Evolutionary conservation across 176 grass and related monocot species (phyloP), one percentile per base, ranked within the genome.

Genomic region (Oryza longistaminata): DNA sequence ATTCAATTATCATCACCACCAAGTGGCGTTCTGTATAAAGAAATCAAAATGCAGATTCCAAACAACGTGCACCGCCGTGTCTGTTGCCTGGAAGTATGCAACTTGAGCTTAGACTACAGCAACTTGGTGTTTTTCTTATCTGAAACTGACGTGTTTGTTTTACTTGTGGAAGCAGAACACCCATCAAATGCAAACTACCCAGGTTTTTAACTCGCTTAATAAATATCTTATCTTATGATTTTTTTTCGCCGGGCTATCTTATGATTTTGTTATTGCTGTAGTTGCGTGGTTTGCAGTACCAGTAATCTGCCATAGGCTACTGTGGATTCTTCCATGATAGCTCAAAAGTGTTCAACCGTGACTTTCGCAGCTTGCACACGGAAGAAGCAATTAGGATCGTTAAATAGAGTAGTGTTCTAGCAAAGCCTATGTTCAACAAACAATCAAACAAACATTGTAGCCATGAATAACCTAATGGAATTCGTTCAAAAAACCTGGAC

Each of bases 21-120:
- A 64, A 83, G 62, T 87, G 80, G 68, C 17, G 11, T 12, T 21
- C 14, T 44, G 66, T 48, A 78, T 44, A 70, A 86, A 58, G 22
- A 46, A 83, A 79, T 74, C 74, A 62, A 17, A 13, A 42, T 48
- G 68, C n/a, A 21, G 69, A 79, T 87, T 90, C 79, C 60, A 79
- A 61, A 62, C 74, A 83, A 70, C 50, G 84, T 83, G 49, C 84
- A 50, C 52, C 46, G 0, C 80, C 75, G 69, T 64, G 85, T 83
- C 80, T 52, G 69, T 66, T 83, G 46, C 58, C 45, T 78, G 84
- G 73, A 79, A 78, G 35, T 26, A 79, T 13, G 68, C 84, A 67
- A 69, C 68, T 83, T 50, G 68, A 33, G 21, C 35, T 73, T 73
- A 86, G 21, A 58, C 58, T 37, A 68, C 9, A 81, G 61, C 43